phyloP scores from a whole-genome alignment of 495 filamentous ascomycete genomes.

The Glonium stellatum region DNA sequence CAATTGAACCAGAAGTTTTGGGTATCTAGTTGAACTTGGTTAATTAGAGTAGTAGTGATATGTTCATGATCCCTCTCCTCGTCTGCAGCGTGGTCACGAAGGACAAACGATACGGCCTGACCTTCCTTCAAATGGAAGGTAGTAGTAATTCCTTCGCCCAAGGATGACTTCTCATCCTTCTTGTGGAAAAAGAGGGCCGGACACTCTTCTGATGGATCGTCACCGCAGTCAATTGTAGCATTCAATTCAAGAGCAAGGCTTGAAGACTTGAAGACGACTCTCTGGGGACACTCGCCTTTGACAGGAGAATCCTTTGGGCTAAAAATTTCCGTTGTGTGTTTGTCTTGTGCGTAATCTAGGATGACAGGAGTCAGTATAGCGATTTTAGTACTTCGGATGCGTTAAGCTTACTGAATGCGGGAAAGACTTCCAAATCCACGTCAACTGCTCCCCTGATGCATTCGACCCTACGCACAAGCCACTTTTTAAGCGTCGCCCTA shows the following conservation, averaged over 20 bases:
- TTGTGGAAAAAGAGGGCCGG: conserved; percentile 28
- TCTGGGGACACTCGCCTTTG: conserved; percentile 44
- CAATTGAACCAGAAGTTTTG: conserved; percentile 63
- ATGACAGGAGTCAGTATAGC: neutral
- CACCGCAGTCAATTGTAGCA: conserved; percentile 53
- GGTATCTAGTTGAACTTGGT: conserved; percentile 56
- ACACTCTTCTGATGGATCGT: conserved; percentile 48
- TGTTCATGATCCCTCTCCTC: conserved; percentile 7
- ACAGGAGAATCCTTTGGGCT: conserved; percentile 21
- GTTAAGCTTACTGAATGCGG: conserved; percentile 33
- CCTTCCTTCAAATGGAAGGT: conserved; percentile 52
- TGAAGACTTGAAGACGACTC: conserved; percentile 53
- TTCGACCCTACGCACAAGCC: conserved; percentile 60
- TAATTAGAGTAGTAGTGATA: conserved; percentile 38
- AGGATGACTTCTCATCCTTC: conserved; percentile 3
- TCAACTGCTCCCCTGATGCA: conserved; percentile 58
- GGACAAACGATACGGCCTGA: conserved; percentile 58
- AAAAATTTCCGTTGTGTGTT: conserved; percentile 48
- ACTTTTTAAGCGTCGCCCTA: conserved; percentile 35
- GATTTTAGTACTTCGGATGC: neutral
- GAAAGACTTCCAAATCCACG: conserved; percentile 60
- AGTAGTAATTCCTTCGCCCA: conserved; percentile 55
- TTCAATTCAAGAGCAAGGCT: conserved; percentile 55
- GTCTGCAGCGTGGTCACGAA: conserved; percentile 50
- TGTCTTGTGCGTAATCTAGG: conserved; percentile 47